A percentile compares a stretch with the other conserved stretches of the same genome.
These are phyloP conservation scores for Epichloe gansuensis DNA, from an alignment of 2,329 filamentous ascomycete species.

Conservation along the genomic window DNA sequence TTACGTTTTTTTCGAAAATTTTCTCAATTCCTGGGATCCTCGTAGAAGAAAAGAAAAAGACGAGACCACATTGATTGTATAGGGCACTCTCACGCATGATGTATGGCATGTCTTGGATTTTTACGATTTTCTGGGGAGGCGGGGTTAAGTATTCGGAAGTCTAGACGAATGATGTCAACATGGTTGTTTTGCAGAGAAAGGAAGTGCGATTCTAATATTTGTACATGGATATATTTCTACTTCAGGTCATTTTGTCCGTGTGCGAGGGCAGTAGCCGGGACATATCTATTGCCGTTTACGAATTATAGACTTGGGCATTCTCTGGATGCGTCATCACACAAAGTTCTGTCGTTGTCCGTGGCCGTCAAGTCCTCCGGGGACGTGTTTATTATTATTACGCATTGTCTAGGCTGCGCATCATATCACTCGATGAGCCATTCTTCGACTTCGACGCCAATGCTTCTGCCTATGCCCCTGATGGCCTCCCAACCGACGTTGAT, in stretches of 20 bases:
- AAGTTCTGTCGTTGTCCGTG: too few species aligned
- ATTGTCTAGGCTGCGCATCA: too few species aligned
- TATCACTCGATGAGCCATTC: conserved; percentile 59
- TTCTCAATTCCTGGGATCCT: too few species aligned
- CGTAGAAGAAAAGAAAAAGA: not conserved
- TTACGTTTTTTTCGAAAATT: too few species aligned
- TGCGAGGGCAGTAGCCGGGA: too few species aligned
- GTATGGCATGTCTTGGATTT: not conserved
- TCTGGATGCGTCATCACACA: too few species aligned
- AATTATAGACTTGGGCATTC: too few species aligned
- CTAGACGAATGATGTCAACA: not conserved
- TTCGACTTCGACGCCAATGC: conserved; percentile 65
- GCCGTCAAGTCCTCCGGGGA: too few species aligned
- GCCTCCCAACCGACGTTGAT: conserved; percentile 73
- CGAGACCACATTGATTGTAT: not conserved
- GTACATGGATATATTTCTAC: not conserved
- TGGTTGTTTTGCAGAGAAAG: not conserved
- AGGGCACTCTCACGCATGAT: not conserved
- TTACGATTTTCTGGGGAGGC: not conserved
- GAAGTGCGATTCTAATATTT: not conserved
- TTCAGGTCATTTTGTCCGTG: not conserved
- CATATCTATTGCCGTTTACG: too few species aligned
- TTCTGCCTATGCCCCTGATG: conserved; percentile 55
- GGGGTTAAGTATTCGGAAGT: too few species aligned
- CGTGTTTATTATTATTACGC: not conserved